Evolutionary conservation across 495 filamentous ascomycete genomes (phyloP).

Genomic region (Penicillium desertorum): DNA sequence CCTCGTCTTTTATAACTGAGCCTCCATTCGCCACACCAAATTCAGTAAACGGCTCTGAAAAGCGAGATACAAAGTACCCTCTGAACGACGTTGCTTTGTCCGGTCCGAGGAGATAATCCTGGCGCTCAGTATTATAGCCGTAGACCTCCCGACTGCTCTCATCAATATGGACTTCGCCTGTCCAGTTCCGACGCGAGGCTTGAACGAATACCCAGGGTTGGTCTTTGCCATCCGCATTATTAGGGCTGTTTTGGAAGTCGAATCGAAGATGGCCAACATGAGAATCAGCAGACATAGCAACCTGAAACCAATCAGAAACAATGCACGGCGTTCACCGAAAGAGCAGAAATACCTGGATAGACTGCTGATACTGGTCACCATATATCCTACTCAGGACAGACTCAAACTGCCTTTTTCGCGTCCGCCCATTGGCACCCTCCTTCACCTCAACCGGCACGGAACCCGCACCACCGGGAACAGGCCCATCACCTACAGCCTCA

Average conservation of each 20-base stretch:
- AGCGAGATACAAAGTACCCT: conserved; percentile 30
- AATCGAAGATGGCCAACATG: conserved; percentile 29
- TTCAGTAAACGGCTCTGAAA: conserved; percentile 23
- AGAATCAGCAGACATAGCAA: conserved; percentile 26
- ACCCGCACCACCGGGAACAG: conserved; percentile 27
- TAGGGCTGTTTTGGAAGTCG: conserved; percentile 16
- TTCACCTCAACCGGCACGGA: conserved; percentile 23
- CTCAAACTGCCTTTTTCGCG: conserved; percentile 14
- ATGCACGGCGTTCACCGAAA: background rate
- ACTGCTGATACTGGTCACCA: conserved; percentile 4
- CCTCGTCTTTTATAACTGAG: background rate
- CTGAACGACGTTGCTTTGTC: conserved; percentile 27
- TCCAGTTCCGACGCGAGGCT: conserved; percentile 31
- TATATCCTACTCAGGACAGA: background rate
- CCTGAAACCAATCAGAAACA: conserved; percentile 4
- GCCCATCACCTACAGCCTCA: conserved; percentile 25
- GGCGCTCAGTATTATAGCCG: conserved; percentile 31
- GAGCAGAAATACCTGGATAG: conserved; percentile 16
- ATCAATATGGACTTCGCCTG: conserved; percentile 28
- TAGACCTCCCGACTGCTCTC: conserved; percentile 17
- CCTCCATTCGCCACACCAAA: conserved; percentile 23
- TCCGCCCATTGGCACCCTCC: conserved; percentile 29
- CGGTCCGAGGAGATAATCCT: conserved; percentile 32
- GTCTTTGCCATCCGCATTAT: background rate
- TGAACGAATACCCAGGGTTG: conserved; percentile 28